Percentiles rank a stretch among this genome's conserved stretches.
Conservation (phyloP, 1,284 basidiomycete species). For the Ustilago lituana region DNA sequence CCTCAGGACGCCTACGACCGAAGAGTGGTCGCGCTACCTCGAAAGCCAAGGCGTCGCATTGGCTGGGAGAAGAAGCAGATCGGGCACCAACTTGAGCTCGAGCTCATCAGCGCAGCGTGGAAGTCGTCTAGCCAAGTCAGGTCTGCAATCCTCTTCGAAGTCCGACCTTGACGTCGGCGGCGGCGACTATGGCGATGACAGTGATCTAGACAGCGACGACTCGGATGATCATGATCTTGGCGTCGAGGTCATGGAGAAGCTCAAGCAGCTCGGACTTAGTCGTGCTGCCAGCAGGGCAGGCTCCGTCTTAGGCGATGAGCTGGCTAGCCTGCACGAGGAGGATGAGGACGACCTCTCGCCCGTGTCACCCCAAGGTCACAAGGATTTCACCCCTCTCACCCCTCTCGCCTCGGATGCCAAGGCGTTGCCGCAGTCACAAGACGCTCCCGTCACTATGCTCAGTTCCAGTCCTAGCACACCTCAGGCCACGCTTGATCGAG, state of each 20-base stretch:
- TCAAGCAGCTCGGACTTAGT: conserved; percentile 45
- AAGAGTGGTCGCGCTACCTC: conserved; percentile 61
- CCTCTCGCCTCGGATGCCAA: conserved; percentile 29
- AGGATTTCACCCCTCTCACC: conserved; percentile 29
- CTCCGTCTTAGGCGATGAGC: conserved; percentile 50
- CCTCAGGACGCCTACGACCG: conserved; percentile 59
- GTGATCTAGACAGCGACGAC: conserved; percentile 42
- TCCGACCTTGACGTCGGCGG: conserved; percentile 14
- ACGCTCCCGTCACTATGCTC: background rate
- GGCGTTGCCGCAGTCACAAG: conserved; percentile 3
- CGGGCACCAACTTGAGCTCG: conserved; percentile 34
- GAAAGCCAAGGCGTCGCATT: conserved; percentile 55
- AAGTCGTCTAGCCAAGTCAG: conserved; percentile 16
- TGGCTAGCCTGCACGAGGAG: conserved; percentile 46
- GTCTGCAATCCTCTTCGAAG: conserved; percentile 12
- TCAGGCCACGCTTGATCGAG: conserved; percentile 20
- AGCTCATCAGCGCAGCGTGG: conserved; percentile 38
- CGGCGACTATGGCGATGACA: conserved; percentile 25
- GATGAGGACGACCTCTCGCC: conserved; percentile 48
- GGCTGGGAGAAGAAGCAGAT: conserved; percentile 29
- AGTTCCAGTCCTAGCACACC: conserved; percentile 21
- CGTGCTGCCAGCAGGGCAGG: conserved; percentile 48
- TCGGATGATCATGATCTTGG: conserved; percentile 41
- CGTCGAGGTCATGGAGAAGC: conserved; percentile 44
- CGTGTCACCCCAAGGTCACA: conserved; percentile 30